Conservation (phyloP, 2,329 filamentous ascomycete genomes). For the Thielaviopsis euricoi region DNA sequence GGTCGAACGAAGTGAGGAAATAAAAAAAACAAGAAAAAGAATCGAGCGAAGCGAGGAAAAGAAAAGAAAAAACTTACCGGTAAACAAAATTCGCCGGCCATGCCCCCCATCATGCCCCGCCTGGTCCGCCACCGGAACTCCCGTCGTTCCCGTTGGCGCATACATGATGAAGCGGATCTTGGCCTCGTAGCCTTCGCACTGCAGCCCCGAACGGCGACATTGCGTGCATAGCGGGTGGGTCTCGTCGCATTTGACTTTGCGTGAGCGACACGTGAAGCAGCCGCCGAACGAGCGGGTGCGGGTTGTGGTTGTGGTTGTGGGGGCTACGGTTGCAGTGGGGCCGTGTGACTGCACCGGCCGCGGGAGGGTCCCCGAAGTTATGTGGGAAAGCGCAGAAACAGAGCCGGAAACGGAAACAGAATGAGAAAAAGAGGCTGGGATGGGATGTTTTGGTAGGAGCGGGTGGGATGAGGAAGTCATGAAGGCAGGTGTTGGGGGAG, state of each 20-base stretch:
- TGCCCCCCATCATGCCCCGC: conserved; percentile 2
- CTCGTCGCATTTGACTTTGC: conserved; percentile 11
- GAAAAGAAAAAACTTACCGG: not conserved
- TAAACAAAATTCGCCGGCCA: conserved; percentile 9
- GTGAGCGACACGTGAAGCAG: conserved; percentile 8
- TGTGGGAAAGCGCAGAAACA: too few relatives aligned
- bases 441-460: too few relatives aligned
- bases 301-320: too few relatives aligned
- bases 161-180: conserved; percentile 9
- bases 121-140: not conserved
- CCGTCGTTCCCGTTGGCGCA: not conserved
- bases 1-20: too few relatives aligned
- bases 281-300: conserved; percentile 7
- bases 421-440: too few relatives aligned
- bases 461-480: too few relatives aligned
- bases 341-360: too few relatives aligned
- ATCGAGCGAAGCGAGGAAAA: too few relatives aligned
- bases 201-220: conserved; percentile 2
- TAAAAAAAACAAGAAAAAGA: not conserved
- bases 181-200: conserved; percentile 7
- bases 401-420: too few relatives aligned
- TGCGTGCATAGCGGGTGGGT: conserved; percentile 4
- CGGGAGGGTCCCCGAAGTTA: too few relatives aligned
- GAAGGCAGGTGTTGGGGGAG: too few relatives aligned
- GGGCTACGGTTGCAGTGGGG: too few relatives aligned